Evolutionary conservation across 2,329 filamentous ascomycete genomes (phyloP), one percentile per base, ranked within the genome.

Genomic region (Clarireedia monteithiana): DNA sequence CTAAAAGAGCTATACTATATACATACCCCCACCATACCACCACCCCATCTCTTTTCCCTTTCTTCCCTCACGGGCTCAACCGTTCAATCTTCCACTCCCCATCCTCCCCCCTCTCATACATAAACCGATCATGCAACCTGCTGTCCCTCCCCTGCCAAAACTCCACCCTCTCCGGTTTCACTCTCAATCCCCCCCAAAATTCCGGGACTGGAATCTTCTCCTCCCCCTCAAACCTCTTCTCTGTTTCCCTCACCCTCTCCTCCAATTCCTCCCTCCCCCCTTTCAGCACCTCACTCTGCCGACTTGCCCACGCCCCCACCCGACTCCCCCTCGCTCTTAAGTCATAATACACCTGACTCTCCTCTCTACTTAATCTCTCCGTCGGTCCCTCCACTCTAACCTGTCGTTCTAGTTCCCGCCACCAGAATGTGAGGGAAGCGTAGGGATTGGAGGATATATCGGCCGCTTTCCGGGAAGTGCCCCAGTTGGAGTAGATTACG

Each of bases 61-160:
- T 20, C 20, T 20, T 20, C 20, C 27, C 27, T 56, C 24, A 91
- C 17, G 89, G 89, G 67, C 88, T 91, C 69, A 91, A 70, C 65
- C 89, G 83, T 64, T 89, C 79, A 63, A 94, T 73, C 66, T 73
- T 80, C 88, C 87, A 91, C 64, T 72, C 73, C 3, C 71, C 74
- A 10, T 64, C 71, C 52, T 74, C 75, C 50, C 81, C 77, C 69
- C 81, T 84, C 55, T 83, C 82, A 73, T 96, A 97, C 59, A 85
- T 80, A 70, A 99, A 97, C 24, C 94, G 86, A 77, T 99, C 94
- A 73, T 99, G 94, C 71, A 99, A 74, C 58, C 94, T 80, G 73
- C 86, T 96, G 68, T 89, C 81, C 65, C 94, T 81, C 2, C 94
- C 94, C 77, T 96, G 91, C 84, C 94, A 99, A 70, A 99, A 99